Evolutionary conservation across 116 monocot genomes (phyloP).

Genomic region (Iris pallida): DNA sequence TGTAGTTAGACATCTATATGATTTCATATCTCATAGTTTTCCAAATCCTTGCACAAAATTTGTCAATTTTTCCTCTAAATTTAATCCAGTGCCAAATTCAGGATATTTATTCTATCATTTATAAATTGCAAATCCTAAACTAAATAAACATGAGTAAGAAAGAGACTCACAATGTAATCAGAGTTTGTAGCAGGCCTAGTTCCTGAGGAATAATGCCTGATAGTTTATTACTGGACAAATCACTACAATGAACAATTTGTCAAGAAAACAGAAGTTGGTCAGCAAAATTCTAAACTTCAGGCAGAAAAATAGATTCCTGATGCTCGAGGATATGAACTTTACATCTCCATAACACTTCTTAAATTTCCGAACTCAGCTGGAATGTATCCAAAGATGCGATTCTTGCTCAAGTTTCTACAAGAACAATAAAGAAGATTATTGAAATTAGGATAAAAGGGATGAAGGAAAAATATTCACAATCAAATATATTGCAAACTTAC

Average conservation of each 20-base stretch:
- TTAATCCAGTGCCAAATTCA: too few species aligned
- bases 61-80: too few species aligned
- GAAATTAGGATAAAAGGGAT: not conserved
- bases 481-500: slow-evolving; percentile 27
- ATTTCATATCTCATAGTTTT: too few species aligned
- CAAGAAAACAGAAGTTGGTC: not conserved
- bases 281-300: not conserved
- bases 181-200: slow-evolving; percentile 79
- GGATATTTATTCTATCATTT: too few species aligned
- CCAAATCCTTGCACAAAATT: too few species aligned
- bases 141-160: not conserved
- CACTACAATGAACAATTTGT: slow-evolving; percentile 32
- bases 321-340: slow-evolving; percentile 17
- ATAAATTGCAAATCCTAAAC: not conserved
- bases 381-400: slow-evolving; percentile 57
- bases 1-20: too few species aligned
- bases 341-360: slow-evolving; percentile 90
- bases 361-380: slow-evolving; percentile 92
- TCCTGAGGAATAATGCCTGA: slow-evolving; percentile 72
- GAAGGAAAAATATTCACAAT: not conserved
- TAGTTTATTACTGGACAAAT: slow-evolving; percentile 65
- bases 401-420: slow-evolving; percentile 81
- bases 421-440: not conserved
- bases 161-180: slow-evolving; percentile 15
- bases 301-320: not conserved